Base-by-base conservation (phyloP, 371 early-diverging fungal species). In the Thermomucor indicae-seudaticae region DNA sequence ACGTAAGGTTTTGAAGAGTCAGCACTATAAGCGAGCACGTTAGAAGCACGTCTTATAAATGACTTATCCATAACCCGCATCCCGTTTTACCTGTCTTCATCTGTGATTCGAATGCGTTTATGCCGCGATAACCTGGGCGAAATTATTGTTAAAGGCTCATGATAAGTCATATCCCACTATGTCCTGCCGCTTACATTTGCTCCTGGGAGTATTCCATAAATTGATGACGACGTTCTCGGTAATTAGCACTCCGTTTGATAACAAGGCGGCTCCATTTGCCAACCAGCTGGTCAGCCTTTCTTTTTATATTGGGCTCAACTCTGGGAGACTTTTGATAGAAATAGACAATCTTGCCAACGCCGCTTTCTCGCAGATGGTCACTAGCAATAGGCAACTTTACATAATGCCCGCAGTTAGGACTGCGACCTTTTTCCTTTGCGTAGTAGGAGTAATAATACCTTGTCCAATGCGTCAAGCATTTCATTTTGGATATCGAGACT, bases 291-390 rank as follows among this genome's bases (percentile, higher is more conserved):
- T 86, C 82, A 14, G 95, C 97, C 29, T 78, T 67, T 60, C 89
- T 81, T 57, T 83, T 83, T 30, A 95, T 83, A 10, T 69, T 65
- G 14, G 85, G 82, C 8, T 82, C 76, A 31, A 91, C 89, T 20
- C 93, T 84, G 50, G 90, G 85, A 43, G 92, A 95, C 60, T 90
- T 92, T 48, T 89, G 83, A 72, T 96, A 97, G 64, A 99, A 99
- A 68, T 86, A 82, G 20, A 98, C 83, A 31, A 99, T 88, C 43
- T 90, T 89, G 20, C 99, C 99, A 23, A 97, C 79, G 23, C 86
- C 86, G 53, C 92, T 93, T 52, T 88, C 89, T 14, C 92, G 79
- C 35, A 99, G 72, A 55, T 96, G 92, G 48, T 91, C 86, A 30
- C 85, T 89, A n/a, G 76, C 73, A 48, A 97, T 89, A 1, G 90